These are phyloP conservation scores for Stagonosporopsis tanaceti DNA, from an alignment of 2,329 filamentous ascomycete species.

Conservation along the genomic window DNA sequence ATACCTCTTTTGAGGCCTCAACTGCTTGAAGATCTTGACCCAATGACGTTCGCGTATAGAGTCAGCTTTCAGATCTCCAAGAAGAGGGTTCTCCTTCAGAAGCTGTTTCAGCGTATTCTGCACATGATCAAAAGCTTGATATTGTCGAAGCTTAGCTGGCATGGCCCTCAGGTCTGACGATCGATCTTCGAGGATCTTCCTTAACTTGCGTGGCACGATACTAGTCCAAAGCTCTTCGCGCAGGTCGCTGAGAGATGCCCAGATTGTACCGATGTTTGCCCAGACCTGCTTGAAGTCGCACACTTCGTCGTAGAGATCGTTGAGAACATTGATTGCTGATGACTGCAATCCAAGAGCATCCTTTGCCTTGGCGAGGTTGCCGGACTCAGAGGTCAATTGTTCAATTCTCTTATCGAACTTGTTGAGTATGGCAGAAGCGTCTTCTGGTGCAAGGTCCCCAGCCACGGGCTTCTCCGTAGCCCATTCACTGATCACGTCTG, in stretches of 20 bases:
- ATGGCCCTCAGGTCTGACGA: conserved; percentile 50
- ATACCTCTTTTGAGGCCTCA: conserved; percentile 92
- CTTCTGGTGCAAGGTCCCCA: conserved; percentile 87
- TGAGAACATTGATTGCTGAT: conserved; percentile 79
- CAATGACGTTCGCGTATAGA: conserved; percentile 96
- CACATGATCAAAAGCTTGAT: conserved; percentile 99
- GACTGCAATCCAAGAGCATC: conserved; percentile 91
- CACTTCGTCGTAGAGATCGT: conserved; percentile 90
- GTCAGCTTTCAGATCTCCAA: conserved; percentile 93
- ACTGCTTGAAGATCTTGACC: conserved; percentile 95
- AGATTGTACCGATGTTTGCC: conserved; percentile 94
- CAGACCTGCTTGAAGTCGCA: conserved; percentile 99
- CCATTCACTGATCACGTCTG: conserved; percentile 86
- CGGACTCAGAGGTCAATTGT: conserved; percentile 82
- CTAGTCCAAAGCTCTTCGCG: conserved; percentile 93
- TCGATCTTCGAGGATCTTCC: conserved; percentile 81
- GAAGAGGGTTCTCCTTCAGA: conserved; percentile 86
- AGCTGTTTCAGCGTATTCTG: conserved; percentile 88
- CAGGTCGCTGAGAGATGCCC: conserved; percentile 93
- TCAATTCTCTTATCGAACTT: conserved; percentile 87
- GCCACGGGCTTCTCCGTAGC: conserved; percentile 97
- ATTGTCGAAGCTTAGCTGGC: conserved; percentile 98
- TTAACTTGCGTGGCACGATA: conserved; percentile 91
- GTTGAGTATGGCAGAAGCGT: conserved; percentile 82
- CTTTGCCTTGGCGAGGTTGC: conserved; percentile 96